These are phyloP conservation scores for Fusarium beomiforme DNA, from an alignment of 2,329 filamentous ascomycete genomes.

Conservation along the genomic window DNA sequence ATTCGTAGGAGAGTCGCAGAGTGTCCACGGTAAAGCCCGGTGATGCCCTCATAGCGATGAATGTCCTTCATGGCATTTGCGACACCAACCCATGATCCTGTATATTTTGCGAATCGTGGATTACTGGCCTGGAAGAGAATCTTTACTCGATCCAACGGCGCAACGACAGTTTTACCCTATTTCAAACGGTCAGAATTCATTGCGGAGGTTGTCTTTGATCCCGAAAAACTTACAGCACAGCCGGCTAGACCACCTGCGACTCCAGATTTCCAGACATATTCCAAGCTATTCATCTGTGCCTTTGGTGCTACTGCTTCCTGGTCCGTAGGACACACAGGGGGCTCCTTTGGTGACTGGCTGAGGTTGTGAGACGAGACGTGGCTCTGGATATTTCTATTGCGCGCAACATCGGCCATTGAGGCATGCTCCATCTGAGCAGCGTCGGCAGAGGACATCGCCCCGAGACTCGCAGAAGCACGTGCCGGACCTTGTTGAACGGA, in stretches of 20 bases:
- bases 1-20: constrained; percentile 93
- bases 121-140: constrained; percentile 98
- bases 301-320: constrained; percentile 56
- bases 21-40: constrained; percentile 90
- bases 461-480: constrained; percentile 33
- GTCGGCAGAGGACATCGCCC: constrained; percentile 65
- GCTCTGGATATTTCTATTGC: constrained; percentile 46
- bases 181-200: constrained; percentile 13
- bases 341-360: constrained; percentile 44
- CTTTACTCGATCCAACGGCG: constrained; percentile 96
- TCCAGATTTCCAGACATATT: constrained; percentile 86
- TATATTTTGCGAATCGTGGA: constrained; percentile 92
- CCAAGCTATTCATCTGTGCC: constrained; percentile 71
- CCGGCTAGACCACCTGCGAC: constrained; percentile 91
- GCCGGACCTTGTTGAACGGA: constrained; percentile 34
- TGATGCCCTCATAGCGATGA: constrained; percentile 75
- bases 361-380: constrained; percentile 37
- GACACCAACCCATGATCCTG: constrained; percentile 87
- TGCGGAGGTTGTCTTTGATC: background rate
- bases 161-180: constrained; percentile 94
- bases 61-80: constrained; percentile 87
- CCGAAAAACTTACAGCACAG: constrained; percentile 75
- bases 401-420: constrained; percentile 64
- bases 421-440: constrained; percentile 66
- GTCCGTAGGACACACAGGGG: constrained; percentile 60